Evolutionary conservation across 2,329 filamentous ascomycete species (phyloP).

Genomic region (Periconia sp.): DNA sequence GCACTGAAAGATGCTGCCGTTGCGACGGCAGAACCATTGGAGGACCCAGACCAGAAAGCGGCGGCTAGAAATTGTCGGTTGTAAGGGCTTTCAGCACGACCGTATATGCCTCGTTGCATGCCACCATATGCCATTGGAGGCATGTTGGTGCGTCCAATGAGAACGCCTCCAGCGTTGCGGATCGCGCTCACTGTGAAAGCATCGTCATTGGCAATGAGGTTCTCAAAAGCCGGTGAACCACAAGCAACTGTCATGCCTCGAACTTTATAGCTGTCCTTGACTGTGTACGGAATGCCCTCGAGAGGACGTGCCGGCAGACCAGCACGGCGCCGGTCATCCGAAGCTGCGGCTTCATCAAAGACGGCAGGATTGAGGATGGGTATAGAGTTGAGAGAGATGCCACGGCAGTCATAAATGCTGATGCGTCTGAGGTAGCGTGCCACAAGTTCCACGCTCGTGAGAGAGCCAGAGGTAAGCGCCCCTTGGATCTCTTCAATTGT

Average conservation of each 20-base stretch:
- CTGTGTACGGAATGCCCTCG: conserved; percentile 64
- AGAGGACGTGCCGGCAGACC: conserved; percentile 48
- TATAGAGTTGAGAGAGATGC: conserved; percentile 53
- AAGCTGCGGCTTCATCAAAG: conserved; percentile 55
- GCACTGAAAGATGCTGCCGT: conserved; percentile 58
- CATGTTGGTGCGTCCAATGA: conserved; percentile 65
- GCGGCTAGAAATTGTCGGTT: conserved; percentile 60
- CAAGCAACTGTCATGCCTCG: conserved; percentile 59
- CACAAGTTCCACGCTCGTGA: conserved; percentile 55
- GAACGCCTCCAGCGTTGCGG: conserved; percentile 56
- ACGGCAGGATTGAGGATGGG: conserved; percentile 55
- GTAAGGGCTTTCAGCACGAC: conserved; percentile 63
- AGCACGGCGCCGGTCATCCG: conserved; percentile 52
- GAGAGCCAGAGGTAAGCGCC: conserved; percentile 48
- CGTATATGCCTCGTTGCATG: conserved; percentile 63
- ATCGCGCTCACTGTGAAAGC: conserved; percentile 58
- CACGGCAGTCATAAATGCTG: conserved; percentile 53
- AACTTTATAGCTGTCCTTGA: conserved; percentile 65
- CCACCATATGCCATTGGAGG: conserved; percentile 65
- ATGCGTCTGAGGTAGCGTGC: conserved; percentile 57
- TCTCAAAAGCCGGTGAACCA: conserved; percentile 61
- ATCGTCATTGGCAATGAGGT: conserved; percentile 59
- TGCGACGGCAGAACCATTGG: conserved; percentile 61
- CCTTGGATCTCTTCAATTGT: conserved; percentile 52
- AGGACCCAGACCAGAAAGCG: conserved; percentile 64